Percentiles rank a stretch among this genome's conserved stretches.
Evolutionary conservation across 768 basidiomycete species (phyloP).

Genomic region (Rhodotorula kratochvilovae): DNA sequence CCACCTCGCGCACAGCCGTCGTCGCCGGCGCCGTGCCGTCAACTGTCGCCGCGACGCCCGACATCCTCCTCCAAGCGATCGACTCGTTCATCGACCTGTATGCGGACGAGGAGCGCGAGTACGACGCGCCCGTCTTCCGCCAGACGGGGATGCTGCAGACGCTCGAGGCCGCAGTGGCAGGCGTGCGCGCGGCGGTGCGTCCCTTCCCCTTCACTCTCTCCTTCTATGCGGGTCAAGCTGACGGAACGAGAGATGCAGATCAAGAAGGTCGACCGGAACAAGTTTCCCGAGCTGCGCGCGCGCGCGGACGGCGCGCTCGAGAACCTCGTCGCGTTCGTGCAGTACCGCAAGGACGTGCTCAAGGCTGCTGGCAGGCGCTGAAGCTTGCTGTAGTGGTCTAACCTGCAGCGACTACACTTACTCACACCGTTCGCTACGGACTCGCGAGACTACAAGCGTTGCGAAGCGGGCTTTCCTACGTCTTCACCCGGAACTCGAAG

Average conservation of each 20-base stretch:
- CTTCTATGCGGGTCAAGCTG: neutral
- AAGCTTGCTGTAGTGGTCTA: neutral
- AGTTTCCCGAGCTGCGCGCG: constrained; percentile 46
- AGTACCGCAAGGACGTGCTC: constrained; percentile 46
- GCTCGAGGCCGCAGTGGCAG: constrained; percentile 44
- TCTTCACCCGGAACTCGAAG: constrained; percentile 8
- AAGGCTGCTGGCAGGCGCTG: neutral
- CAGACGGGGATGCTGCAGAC: constrained; percentile 42
- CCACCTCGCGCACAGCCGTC: constrained; percentile 3
- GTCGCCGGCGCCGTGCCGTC: neutral
- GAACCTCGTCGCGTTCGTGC: constrained; percentile 50
- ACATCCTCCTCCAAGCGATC: constrained; percentile 46
- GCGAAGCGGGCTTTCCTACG: neutral
- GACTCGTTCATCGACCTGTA: constrained; percentile 52
- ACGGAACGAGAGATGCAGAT: constrained; percentile 37
- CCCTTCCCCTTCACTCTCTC: neutral
- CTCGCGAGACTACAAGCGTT: too few relatives aligned
- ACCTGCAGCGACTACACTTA: too few relatives aligned
- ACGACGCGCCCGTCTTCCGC: constrained; percentile 49
- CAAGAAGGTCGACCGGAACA: constrained; percentile 49
- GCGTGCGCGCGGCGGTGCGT: constrained; percentile 48
- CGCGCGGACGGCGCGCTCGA: constrained; percentile 50
- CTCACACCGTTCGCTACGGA: too few relatives aligned
- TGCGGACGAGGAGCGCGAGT: constrained; percentile 49
- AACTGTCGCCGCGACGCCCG: constrained; percentile 14